Percentiles rank a stretch among this genome's conserved stretches.
These are phyloP conservation scores for Thelephora terrestris DNA, from an alignment of 1,284 basidiomycete genomes.

Conservation along the genomic window DNA sequence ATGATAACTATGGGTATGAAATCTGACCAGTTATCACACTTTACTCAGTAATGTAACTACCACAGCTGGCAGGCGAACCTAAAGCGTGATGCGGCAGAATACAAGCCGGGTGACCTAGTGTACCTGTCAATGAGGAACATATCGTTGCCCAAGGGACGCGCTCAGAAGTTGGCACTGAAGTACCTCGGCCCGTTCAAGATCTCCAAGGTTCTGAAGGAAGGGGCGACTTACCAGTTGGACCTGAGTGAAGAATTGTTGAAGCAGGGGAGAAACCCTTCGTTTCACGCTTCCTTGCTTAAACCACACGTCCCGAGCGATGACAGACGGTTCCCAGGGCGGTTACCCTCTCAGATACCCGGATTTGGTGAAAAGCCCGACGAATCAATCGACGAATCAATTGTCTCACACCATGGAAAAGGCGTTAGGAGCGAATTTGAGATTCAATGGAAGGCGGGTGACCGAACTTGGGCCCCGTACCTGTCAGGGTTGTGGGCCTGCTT, in stretches of 20 bases:
- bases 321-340: constrained; percentile 18
- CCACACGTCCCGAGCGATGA: constrained; percentile 22
- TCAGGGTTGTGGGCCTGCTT: too few relatives aligned
- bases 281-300: constrained; percentile 21
- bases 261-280: constrained; percentile 19
- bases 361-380: too few relatives aligned
- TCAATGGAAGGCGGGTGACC: constrained; percentile 25
- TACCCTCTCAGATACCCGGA: constrained; percentile 10
- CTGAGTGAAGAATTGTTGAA: constrained; percentile 16
- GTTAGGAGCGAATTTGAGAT: constrained; percentile 20
- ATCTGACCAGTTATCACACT: too few relatives aligned
- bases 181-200: constrained; percentile 16
- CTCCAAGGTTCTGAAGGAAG: constrained; percentile 3
- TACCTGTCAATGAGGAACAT: too few relatives aligned
- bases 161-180: constrained; percentile 19
- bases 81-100: constrained; percentile 2
- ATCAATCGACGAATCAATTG: constrained; percentile 23
- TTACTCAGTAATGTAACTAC: too few relatives aligned
- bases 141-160: constrained; percentile 12
- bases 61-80: constrained; percentile 17
- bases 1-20: too few relatives aligned
- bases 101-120: constrained; percentile 18
- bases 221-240: constrained; percentile 16
- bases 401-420: constrained; percentile 20
- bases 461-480: constrained; percentile 26